A percentile compares a stretch with the other conserved stretches of the same genome.
These are phyloP conservation scores for Alternaria incomplexa DNA, from an alignment of 2,329 filamentous ascomycete species.

Conservation along the genomic window DNA sequence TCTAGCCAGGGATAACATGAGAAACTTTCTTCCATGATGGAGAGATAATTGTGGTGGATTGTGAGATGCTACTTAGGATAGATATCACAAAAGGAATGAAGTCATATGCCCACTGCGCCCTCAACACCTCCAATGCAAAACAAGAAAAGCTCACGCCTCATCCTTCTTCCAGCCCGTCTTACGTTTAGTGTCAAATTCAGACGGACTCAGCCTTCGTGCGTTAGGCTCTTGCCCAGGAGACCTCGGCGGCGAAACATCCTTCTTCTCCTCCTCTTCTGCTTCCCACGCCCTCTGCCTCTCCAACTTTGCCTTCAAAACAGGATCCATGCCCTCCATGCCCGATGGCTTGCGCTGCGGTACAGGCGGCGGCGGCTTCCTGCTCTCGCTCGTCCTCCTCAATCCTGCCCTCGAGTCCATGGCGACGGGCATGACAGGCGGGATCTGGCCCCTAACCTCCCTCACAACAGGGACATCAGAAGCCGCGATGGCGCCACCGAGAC, in stretches of 20 bases:
- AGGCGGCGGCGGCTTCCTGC: constrained; percentile 1
- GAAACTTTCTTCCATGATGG: neutral
- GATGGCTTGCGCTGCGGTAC: constrained; percentile 2
- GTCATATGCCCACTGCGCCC: neutral
- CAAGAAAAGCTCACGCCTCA: neutral
- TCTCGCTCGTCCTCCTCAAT: neutral
- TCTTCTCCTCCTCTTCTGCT: constrained; percentile 6
- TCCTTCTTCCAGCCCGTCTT: constrained; percentile 18
- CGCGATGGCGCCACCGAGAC: neutral
- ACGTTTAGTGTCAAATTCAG: constrained; percentile 13
- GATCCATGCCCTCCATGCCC: neutral
- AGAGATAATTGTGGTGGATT: neutral
- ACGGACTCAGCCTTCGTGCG: constrained; percentile 7
- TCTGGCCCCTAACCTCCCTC: constrained; percentile 10
- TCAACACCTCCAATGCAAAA: neutral
- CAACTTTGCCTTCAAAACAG: constrained; percentile 8
- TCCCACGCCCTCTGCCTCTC: constrained; percentile 18
- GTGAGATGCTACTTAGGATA: neutral
- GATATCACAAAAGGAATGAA: neutral
- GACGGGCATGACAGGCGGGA: neutral
- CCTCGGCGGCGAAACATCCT: constrained; percentile 11
- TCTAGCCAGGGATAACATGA: neutral
- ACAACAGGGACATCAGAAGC: constrained; percentile 14
- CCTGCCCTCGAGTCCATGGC: neutral
- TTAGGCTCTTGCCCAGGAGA: constrained; percentile 4